phyloP scores from a whole-genome alignment of 306 rosid genomes.

The Gynostemma pentaphyllum region DNA sequence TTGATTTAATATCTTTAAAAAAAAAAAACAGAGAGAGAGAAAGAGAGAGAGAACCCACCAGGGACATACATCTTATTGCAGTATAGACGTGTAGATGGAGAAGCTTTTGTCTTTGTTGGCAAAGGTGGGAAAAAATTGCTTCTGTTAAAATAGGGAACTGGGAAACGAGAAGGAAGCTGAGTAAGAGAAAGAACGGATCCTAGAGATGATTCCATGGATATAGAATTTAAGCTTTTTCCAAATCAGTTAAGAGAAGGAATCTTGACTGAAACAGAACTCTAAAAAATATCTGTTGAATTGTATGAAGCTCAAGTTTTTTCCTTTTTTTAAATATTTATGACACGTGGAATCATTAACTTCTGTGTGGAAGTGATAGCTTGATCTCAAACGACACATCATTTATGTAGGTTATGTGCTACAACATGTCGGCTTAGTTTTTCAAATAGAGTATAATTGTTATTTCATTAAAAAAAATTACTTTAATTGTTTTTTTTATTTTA shows the following conservation, averaged over 20 bases:
- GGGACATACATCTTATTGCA: conserved; percentile 90
- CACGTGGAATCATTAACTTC: neutral
- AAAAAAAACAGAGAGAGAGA: neutral
- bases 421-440: too few species aligned
- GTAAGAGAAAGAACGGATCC: conserved; percentile 27
- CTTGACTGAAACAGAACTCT: neutral
- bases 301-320: neutral
- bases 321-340: neutral
- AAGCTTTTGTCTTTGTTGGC: conserved; percentile 30
- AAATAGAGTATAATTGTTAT: too few species aligned
- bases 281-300: conserved; percentile 2
- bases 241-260: neutral
- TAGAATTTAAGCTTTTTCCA: neutral
- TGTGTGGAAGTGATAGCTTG: too few species aligned
- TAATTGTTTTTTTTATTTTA: too few species aligned
- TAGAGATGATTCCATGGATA: conserved; percentile 55
- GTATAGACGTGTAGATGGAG: conserved; percentile 32
- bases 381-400: neutral
- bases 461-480: too few species aligned
- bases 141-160: conserved; percentile 22
- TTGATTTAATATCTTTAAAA: too few species aligned
- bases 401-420: too few species aligned
- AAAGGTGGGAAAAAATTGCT: conserved; percentile 21
- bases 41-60: conserved; percentile 39
- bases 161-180: conserved; percentile 45